These are phyloP conservation scores for Wickerhamiella kurtzmanii DNA, from an alignment of 805 yeast genomes.

Conservation along the genomic window DNA sequence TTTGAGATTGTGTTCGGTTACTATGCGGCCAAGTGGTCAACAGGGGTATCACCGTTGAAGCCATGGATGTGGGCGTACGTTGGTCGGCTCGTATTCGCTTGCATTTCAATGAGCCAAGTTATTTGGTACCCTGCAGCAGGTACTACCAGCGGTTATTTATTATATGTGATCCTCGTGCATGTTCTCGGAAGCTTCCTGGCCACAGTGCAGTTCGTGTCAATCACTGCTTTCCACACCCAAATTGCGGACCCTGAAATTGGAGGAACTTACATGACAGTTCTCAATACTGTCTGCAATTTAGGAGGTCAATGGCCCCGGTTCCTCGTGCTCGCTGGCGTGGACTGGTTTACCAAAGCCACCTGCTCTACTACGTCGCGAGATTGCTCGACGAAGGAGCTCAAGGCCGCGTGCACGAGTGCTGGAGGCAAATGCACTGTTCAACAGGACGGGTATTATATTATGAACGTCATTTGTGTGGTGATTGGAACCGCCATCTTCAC, in stretches of 20 bases:
- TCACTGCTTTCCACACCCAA: constrained; percentile 87
- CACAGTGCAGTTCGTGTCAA: constrained; percentile 87
- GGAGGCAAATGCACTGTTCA: constrained; percentile 44
- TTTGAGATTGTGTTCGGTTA: constrained; percentile 91
- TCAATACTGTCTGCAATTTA: constrained; percentile 79
- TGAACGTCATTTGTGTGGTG: constrained; percentile 57
- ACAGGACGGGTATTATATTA: constrained; percentile 73
- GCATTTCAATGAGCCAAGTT: constrained; percentile 60
- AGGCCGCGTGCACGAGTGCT: constrained; percentile 35
- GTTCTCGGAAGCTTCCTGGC: constrained; percentile 80
- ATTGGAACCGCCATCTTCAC: constrained; percentile 54
- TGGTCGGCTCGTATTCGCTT: constrained; percentile 68
- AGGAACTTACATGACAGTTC: constrained; percentile 94
- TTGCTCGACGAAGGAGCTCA: constrained; percentile 30
- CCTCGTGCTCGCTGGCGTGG: constrained; percentile 68
- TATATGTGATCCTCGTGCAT: constrained; percentile 70
- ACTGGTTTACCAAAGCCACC: constrained; percentile 52
- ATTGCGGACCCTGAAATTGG: constrained; percentile 94
- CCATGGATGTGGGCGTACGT: constrained; percentile 87
- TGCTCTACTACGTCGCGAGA: constrained; percentile 31
- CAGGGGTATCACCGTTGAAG: constrained; percentile 48
- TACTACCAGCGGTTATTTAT: constrained; percentile 42
- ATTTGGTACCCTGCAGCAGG: constrained; percentile 50
- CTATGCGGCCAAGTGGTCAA: constrained; percentile 90
- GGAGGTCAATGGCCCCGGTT: constrained; percentile 98